A percentile compares a stretch with the other conserved stretches of the same genome.
These are phyloP conservation scores for Xylariales sp. DNA, from an alignment of 2,329 filamentous ascomycete species.

Conservation along the genomic window DNA sequence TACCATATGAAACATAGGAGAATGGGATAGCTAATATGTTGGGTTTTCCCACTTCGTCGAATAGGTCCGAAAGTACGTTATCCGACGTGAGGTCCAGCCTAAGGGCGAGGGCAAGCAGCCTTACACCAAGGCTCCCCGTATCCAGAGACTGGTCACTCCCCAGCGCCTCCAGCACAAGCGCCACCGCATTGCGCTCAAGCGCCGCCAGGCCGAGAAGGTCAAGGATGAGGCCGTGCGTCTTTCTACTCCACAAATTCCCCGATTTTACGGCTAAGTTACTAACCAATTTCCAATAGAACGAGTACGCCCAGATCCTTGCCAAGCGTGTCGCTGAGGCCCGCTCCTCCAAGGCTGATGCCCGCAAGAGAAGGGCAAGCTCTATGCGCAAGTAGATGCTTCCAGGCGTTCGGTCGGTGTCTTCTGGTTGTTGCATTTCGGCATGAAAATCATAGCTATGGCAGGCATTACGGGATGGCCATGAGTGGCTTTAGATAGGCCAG, in stretches of 20 bases:
- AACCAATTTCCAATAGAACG: constrained; percentile 73
- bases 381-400: constrained; percentile 81
- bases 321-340: constrained; percentile 98
- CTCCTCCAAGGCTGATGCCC: constrained; percentile 89
- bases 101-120: constrained; percentile 97
- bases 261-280: constrained; percentile 45
- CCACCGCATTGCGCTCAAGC: constrained; percentile 97
- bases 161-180: constrained; percentile 99
- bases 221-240: constrained; percentile 97
- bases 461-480: constrained; percentile 43
- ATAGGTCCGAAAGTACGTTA: constrained; percentile 99
- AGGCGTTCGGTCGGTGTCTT: constrained; percentile 53
- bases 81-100: constrained; percentile 96
- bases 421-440: constrained; percentile 53
- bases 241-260: background rate
- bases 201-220: constrained; percentile 93
- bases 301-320: constrained; percentile 95
- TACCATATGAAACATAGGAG: constrained; percentile 35
- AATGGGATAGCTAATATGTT: constrained; percentile 54
- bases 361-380: constrained; percentile 97
- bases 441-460: constrained; percentile 48
- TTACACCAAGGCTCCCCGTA: constrained; percentile 99
- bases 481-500: constrained; percentile 47
- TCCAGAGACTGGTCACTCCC: constrained; percentile 99
- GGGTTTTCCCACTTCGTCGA: constrained; percentile 46